Evolutionary conservation across 805 yeast species (phyloP).

Genomic region (Candida taoyuanica): DNA sequence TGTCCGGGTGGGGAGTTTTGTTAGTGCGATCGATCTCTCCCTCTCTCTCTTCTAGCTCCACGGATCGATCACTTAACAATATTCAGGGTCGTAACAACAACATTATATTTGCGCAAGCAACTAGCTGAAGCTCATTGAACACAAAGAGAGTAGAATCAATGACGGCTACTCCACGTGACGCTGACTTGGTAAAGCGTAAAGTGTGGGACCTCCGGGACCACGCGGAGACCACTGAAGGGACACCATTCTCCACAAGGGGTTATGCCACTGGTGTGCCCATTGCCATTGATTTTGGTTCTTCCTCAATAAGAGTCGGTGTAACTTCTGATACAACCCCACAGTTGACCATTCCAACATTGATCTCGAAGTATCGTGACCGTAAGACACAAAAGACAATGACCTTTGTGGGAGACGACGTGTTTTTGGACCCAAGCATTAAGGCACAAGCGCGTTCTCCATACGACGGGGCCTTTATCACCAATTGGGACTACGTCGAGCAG

Average conservation of each 20-base stretch:
- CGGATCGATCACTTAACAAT: not conserved
- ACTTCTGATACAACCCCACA: conserved; percentile 44
- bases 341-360: conserved; percentile 61
- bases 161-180: conserved; percentile 19
- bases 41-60: not conserved
- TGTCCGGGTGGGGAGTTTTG: not conserved
- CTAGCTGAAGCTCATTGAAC: not conserved
- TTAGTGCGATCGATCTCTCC: not conserved
- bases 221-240: conserved; percentile 26
- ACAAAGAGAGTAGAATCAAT: not conserved
- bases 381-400: conserved; percentile 57
- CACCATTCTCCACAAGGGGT: conserved; percentile 40
- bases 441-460: conserved; percentile 73
- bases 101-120: no score
- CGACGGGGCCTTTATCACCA: conserved; percentile 82
- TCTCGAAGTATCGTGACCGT: conserved; percentile 77
- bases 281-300: conserved; percentile 82
- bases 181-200: conserved; percentile 16
- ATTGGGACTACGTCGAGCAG: conserved; percentile 87
- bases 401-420: conserved; percentile 78
- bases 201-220: conserved; percentile 23
- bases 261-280: conserved; percentile 64
- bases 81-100: no score
- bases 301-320: conserved; percentile 55
- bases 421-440: conserved; percentile 62